Base-by-base conservation (phyloP, 1,284 basidiomycete genomes). In the Sporisorium scitamineum region DNA sequence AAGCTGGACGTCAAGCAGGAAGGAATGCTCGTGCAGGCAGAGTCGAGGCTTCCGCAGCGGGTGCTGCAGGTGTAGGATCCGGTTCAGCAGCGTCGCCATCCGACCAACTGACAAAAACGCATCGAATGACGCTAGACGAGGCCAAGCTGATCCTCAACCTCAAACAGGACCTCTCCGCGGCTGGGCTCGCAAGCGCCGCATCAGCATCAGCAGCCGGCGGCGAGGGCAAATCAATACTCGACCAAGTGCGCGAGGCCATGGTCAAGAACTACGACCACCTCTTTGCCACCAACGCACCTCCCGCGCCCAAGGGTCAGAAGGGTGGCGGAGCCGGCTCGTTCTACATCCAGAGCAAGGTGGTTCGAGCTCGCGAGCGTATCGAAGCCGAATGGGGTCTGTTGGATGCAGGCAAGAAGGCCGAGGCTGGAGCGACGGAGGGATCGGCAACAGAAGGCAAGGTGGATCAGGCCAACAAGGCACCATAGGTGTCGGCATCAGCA, bases 321-420 rank as follows among this genome's bases (percentile, higher is more conserved):
- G 82, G 82, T 41, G 83, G 83, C 45, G 83, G 83, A 53, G 62
- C 67, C 14, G 83, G 83, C 22, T 82, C 80, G 8, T 85, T 85
- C 69, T 99, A 99, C 87, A 89, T 99, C 27, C 95, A 97, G 86
- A 95, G 94, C 63, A 99, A 99, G 88, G 93, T 99, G 22, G 91
- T 95, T 51, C 90, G 96, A 53, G 96, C 97, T 22, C 90, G 92
- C 66, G 95, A 98, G 87, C 91, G 97, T 86, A 92, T 99, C 88
- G 92, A 95, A 81, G 94, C 94, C 1, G 94, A 97, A 87, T 76
- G 88, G 62, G 70, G 58, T 18, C 52, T 75, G 4, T 42, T 81
- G 55, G 62, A 64, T 32, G 53, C 63, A 37, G 57, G 61, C 41
- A 76, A 78, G 59, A 54, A 67, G 53, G 44, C 61, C 5, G 65